Conservation (phyloP, 1,139 yeast genomes). For the Nakaseomyces bracarensis region DNA sequence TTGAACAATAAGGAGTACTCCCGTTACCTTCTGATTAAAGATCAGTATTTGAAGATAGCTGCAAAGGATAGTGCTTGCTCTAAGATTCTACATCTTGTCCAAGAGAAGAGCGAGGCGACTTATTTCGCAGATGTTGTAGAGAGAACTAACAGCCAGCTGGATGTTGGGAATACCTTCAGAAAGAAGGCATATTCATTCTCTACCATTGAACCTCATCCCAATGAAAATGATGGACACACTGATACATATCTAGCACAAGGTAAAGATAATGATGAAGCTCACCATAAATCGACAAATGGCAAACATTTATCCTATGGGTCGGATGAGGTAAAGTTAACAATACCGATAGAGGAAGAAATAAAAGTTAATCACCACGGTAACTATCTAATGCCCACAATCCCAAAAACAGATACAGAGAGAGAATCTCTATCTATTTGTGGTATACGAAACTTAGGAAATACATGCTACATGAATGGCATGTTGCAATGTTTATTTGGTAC, state of each 20-base stretch:
- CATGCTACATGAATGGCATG: constrained; percentile 62
- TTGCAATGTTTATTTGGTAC: constrained; percentile 55
- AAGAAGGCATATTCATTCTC: constrained; percentile 1
- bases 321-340: background rate
- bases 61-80: background rate
- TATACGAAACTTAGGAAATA: constrained; percentile 53
- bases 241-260: background rate
- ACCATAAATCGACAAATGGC: no score
- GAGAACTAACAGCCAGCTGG: background rate
- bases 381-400: background rate
- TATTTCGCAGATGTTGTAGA: background rate
- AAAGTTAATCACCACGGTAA: no score
- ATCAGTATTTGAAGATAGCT: background rate
- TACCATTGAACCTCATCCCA: background rate
- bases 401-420: background rate
- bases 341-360: background rate
- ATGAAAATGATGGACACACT: background rate
- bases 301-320: background rate
- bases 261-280: no score
- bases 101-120: background rate
- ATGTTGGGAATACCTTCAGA: background rate
- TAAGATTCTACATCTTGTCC: background rate
- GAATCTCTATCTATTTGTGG: constrained; percentile 46
- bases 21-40: constrained; percentile 32
- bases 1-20: constrained; percentile 34